A percentile compares a stretch with the other conserved stretches of the same genome.
Evolutionary conservation across 202 grass and related monocot genomes (phyloP).

Genomic region (Eragrostis tef): DNA sequence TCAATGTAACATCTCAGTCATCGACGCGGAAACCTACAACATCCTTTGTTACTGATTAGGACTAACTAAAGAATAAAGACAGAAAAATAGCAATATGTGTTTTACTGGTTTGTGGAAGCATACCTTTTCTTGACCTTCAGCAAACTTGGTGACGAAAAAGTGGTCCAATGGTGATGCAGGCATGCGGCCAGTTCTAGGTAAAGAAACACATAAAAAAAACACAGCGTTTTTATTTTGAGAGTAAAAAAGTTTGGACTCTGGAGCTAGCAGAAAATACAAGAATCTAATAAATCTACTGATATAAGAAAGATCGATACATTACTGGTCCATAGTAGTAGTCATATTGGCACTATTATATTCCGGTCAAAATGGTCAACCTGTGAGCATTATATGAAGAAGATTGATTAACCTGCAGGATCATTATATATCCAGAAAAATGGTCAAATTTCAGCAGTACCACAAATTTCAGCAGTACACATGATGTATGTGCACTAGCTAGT

Average conservation of each 20-base stretch:
- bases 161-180: too few species aligned
- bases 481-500: too few species aligned
- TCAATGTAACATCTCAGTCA: slow-evolving; percentile 58
- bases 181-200: too few species aligned
- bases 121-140: too few species aligned
- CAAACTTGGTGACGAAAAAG: too few species aligned
- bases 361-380: neutral
- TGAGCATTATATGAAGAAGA: neutral
- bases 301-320: neutral
- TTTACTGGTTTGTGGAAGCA: too few species aligned
- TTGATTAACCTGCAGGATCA: neutral
- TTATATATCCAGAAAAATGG: neutral
- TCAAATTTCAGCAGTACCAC: too few species aligned
- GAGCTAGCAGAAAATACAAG: too few species aligned
- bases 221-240: too few species aligned
- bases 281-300: neutral
- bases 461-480: too few species aligned
- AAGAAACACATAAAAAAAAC: too few species aligned
- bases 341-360: neutral
- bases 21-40: slow-evolving; percentile 63
- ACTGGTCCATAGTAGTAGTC: neutral
- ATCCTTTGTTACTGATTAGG: slow-evolving; percentile 7
- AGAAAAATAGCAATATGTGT: neutral
- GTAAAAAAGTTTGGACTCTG: too few species aligned
- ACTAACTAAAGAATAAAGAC: neutral